Percentiles rank a stretch among this genome's conserved stretches.
phyloP scores from a whole-genome alignment of 2,329 filamentous ascomycete genomes.

The Colletotrichum plurivorum region DNA sequence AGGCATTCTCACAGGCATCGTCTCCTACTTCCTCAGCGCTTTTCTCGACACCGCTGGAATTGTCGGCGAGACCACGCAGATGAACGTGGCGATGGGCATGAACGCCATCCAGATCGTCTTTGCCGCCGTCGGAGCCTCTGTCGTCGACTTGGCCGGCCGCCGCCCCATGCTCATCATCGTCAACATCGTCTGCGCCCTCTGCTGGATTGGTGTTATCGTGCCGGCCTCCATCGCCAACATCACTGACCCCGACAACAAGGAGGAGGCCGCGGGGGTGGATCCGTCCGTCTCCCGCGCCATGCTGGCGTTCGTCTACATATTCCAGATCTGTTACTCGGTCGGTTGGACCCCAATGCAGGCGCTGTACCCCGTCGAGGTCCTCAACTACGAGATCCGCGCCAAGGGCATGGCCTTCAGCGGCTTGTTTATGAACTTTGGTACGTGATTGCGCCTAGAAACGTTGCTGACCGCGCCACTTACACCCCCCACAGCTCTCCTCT shows the following conservation, averaged over 20 bases:
- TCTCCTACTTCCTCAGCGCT: slow-evolving; percentile 65
- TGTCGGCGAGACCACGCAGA: slow-evolving; percentile 52
- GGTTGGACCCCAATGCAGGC: slow-evolving; percentile 52
- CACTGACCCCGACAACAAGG: slow-evolving; percentile 45
- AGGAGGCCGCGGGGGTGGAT: slow-evolving; percentile 39
- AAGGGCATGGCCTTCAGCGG: slow-evolving; percentile 67
- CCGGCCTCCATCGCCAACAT: slow-evolving; percentile 55
- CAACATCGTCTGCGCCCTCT: slow-evolving; percentile 60
- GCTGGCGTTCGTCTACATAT: slow-evolving; percentile 66
- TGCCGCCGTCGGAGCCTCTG: slow-evolving; percentile 61
- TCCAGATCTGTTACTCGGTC: slow-evolving; percentile 65
- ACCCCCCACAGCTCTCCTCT: slow-evolving; percentile 60
- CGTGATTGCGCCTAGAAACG: not conserved
- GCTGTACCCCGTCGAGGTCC: slow-evolving; percentile 67
- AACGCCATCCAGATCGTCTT: slow-evolving; percentile 64
- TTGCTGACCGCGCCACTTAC: slow-evolving; percentile 46
- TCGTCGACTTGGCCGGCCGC: slow-evolving; percentile 65
- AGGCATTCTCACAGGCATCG: slow-evolving; percentile 32
- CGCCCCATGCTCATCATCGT: slow-evolving; percentile 65
- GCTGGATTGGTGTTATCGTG: slow-evolving; percentile 65
- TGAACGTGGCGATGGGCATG: slow-evolving; percentile 63
- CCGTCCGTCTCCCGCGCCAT: slow-evolving; percentile 57
- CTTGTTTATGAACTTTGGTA: slow-evolving; percentile 27
- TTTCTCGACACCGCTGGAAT: slow-evolving; percentile 67
- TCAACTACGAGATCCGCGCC: slow-evolving; percentile 67